Evolutionary conservation across 2,329 filamentous ascomycete species (phyloP).

Genomic region (Cercospora janseana): DNA sequence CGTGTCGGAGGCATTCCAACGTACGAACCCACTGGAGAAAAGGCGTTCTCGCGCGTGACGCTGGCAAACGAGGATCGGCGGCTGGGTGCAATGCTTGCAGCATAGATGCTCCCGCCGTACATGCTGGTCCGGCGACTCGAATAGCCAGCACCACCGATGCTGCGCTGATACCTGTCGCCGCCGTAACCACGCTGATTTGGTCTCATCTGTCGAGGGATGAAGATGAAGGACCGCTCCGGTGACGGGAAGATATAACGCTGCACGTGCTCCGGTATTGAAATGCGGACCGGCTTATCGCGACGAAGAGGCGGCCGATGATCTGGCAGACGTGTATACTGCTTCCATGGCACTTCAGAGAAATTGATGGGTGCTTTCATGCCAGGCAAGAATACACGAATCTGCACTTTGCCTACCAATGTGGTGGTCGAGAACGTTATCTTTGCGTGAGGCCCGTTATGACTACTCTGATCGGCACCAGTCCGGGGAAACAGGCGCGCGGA

Average conservation of each 20-base stretch:
- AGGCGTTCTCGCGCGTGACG: constrained; percentile 67
- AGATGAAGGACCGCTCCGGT: constrained; percentile 89
- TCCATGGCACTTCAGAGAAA: constrained; percentile 75
- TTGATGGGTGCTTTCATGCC: constrained; percentile 68
- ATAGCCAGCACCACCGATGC: constrained; percentile 65
- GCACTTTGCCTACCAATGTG: constrained; percentile 77
- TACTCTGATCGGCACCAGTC: constrained; percentile 8
- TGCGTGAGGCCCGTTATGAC: constrained; percentile 19
- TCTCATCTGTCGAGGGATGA: constrained; percentile 89
- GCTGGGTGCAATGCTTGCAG: constrained; percentile 83
- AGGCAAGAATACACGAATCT: constrained; percentile 77
- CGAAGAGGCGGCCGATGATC: constrained; percentile 91
- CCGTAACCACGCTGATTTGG: constrained; percentile 82
- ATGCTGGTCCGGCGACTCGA: constrained; percentile 78
- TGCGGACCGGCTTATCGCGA: constrained; percentile 92
- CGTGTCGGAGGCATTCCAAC: constrained; percentile 59
- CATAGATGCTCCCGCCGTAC: constrained; percentile 77
- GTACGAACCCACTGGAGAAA: constrained; percentile 75
- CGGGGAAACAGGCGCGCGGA: constrained; percentile 32
- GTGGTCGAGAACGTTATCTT: constrained; percentile 68
- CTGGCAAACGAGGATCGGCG: constrained; percentile 77
- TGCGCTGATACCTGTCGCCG: constrained; percentile 67
- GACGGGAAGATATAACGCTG: constrained; percentile 91
- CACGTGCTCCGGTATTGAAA: constrained; percentile 76
- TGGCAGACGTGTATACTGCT: constrained; percentile 89